Base-by-base conservation (phyloP, 371 early-diverging fungal genomes). In the Coemansia linderi region DNA sequence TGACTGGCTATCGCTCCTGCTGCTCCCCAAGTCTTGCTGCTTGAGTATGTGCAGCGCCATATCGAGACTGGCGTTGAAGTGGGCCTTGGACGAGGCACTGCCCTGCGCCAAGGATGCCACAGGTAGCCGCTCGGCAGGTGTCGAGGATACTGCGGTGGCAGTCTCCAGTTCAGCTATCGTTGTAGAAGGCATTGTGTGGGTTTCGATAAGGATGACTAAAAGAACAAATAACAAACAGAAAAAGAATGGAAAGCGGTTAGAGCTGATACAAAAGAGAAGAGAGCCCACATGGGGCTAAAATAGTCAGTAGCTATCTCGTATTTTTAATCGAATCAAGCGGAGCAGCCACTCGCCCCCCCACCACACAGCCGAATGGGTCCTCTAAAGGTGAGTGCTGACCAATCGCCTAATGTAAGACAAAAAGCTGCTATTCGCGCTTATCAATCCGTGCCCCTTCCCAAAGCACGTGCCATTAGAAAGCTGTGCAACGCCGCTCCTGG, bases 1-100 rank as follows among this genome's bases (percentile, higher is more conserved):
- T 12, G 22, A 39, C n/a, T 29, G 41, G 27, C 17, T 56, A 27
- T 17, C 12, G 59, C 27, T 33, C 57, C 58, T 43, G 41, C 13
- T 57, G 24, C 39, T 62, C 56, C n/a, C 27, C 60, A 61, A 58
- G 12, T 66, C 56, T 29, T 73, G 69, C 43, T 70, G 61, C 40
- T 73, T 39, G 15, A 78, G 71, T 7, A 73, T 43, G 3, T 69
- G 69, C 29, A 78, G 73, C 27, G 78, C 78, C 59, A 56, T 48
- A 37, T 78, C 78, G 24, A 78, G 73, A 43, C 78, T 78, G 57
- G 78, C 78, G 59, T 78, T 78, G 27, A 78, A 78, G 62, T 78
- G 78, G 1, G 66, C 61, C 17, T 77, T 64, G 38, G 27, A 50
- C 17, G 66, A 60, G 17, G 66, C 31, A 13, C 56, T 33, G 54